phyloP scores from a whole-genome alignment of 352 stramenopile species.

The Pythium phragmitis region DNA sequence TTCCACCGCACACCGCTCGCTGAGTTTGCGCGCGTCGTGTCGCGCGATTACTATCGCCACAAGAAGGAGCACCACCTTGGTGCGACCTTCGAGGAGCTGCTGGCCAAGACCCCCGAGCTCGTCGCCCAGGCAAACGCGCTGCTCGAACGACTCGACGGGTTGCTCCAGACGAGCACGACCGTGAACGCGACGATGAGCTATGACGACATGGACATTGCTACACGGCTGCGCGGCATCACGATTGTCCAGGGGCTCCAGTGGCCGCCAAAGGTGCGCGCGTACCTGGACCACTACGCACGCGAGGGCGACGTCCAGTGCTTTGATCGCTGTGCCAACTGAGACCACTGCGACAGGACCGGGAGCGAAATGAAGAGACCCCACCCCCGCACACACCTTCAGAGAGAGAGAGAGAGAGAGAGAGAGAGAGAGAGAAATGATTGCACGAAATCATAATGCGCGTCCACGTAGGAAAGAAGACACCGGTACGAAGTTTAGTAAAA shows the following conservation, averaged over 20 bases:
- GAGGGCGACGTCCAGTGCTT: conserved; percentile 42
- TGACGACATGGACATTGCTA: conserved; percentile 57
- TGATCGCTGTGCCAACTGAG: conserved; percentile 15
- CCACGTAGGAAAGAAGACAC: too few relatives aligned
- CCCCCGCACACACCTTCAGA: too few relatives aligned
- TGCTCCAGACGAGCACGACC: conserved; percentile 39
- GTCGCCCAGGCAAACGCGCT: conserved; percentile 42
- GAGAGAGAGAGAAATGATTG: too few relatives aligned
- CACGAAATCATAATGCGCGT: too few relatives aligned
- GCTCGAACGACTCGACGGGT: conserved; percentile 34
- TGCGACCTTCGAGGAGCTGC: conserved; percentile 34
- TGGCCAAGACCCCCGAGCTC: conserved; percentile 25
- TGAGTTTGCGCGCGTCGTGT: conserved; percentile 44
- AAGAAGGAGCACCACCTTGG: conserved; percentile 55
- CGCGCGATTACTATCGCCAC: conserved; percentile 49
- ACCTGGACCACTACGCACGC: conserved; percentile 47
- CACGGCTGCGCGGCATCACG: conserved; percentile 45
- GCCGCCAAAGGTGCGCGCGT: conserved; percentile 47
- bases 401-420: too few relatives aligned
- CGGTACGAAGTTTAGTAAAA: too few relatives aligned
- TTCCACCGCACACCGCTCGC: conserved; percentile 41
- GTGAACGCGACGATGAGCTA: conserved; percentile 53
- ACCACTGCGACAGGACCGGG: too few relatives aligned
- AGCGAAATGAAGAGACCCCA: too few relatives aligned
- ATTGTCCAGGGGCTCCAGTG: conserved; percentile 53